Evolutionary conservation across 2,329 filamentous ascomycete species (phyloP).

Genomic region (Bipolaris bicolor): DNA sequence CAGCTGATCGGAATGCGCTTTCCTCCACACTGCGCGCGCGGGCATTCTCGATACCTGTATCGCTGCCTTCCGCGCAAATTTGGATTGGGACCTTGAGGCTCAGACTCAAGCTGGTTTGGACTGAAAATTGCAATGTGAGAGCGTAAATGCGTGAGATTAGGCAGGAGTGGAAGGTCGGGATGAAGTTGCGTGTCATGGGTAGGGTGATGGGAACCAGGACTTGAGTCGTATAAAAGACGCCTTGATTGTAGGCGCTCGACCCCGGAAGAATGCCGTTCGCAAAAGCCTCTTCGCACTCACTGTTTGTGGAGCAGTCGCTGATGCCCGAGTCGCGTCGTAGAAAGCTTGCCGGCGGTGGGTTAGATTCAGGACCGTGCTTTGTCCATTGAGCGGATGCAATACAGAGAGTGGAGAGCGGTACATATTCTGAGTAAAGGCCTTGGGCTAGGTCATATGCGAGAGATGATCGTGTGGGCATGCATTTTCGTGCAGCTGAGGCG

Average conservation of each 20-base stretch:
- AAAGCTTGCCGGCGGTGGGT: slow-evolving; percentile 32
- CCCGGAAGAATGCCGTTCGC: slow-evolving; percentile 42
- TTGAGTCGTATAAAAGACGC: slow-evolving; percentile 65
- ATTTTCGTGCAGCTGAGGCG: slow-evolving; percentile 57
- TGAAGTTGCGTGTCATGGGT: slow-evolving; percentile 65
- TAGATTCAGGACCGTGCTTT: slow-evolving; percentile 50
- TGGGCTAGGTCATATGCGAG: slow-evolving; percentile 56
- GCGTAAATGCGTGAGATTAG: slow-evolving; percentile 68
- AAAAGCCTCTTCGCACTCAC: slow-evolving; percentile 22
- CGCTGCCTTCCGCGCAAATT: slow-evolving; percentile 50
- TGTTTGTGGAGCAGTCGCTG: slow-evolving; percentile 42
- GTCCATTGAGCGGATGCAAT: slow-evolving; percentile 64
- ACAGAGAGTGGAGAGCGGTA: slow-evolving; percentile 62
- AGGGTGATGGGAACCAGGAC: slow-evolving; percentile 68
- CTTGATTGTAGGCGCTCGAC: slow-evolving; percentile 53
- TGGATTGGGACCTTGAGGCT: slow-evolving; percentile 56
- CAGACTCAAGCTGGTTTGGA: slow-evolving; percentile 47
- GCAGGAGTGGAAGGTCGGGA: slow-evolving; percentile 74
- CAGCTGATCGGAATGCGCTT: slow-evolving; percentile 31
- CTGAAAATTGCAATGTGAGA: slow-evolving; percentile 64
- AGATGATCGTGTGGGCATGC: slow-evolving; percentile 55
- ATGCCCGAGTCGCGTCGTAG: slow-evolving; percentile 52
- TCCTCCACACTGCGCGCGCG: slow-evolving; percentile 39
- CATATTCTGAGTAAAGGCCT: slow-evolving; percentile 59
- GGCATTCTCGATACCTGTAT: slow-evolving; percentile 42